Base-by-base conservation (phyloP, 805 yeast species). In the Ogataea polymorpha region DNA sequence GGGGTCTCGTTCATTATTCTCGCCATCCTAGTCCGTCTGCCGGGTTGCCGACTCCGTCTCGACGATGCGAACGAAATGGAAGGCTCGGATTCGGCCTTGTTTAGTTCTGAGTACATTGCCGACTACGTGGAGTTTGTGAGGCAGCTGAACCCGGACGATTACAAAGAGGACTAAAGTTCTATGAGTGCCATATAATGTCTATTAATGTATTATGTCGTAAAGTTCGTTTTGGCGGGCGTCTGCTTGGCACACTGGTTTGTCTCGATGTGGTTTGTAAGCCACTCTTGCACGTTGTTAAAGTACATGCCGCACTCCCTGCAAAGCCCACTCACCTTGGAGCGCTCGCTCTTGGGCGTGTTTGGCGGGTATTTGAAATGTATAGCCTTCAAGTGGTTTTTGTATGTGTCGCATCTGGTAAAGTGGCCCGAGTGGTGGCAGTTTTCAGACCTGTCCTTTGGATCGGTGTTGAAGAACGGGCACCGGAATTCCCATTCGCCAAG, bases 121-220 rank as follows among this genome's bases (percentile, higher is more conserved):
- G 96, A 88, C 62, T 88, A 85, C 58, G 93, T 88, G 37, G 96
- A 88, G 68, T 90, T 88, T 9, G 76, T 95, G 62, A 75, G 96
- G 58, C 93, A 86, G 64, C 83, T 80, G n/a, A 46, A 56, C 27
- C 59, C 61, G 12, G 35, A 28, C 16, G 59, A 54, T 39, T 56
- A 42, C 31, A 23, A 37, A 10, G 46, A 39, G 13, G 50, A 41
- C 17, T 34, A 21, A 18, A 3, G 24, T 25, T 24, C 17, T 30
- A 23, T 39, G 24, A 18, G 17, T 13, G 9, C 34, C 36, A 41
- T 41, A 37, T 15, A 13, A 5, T 24, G 31, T 37, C 20, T 28
- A 36, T 23, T 23, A 28, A 37, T 37, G 41, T 26, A 24, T 26
- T 37, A 37, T 25, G 16, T 37, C 38, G 36, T 32, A 8, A 20